Evolutionary conservation across 768 basidiomycete species (phyloP).

Genomic region (Boletus vermiculosoides): DNA sequence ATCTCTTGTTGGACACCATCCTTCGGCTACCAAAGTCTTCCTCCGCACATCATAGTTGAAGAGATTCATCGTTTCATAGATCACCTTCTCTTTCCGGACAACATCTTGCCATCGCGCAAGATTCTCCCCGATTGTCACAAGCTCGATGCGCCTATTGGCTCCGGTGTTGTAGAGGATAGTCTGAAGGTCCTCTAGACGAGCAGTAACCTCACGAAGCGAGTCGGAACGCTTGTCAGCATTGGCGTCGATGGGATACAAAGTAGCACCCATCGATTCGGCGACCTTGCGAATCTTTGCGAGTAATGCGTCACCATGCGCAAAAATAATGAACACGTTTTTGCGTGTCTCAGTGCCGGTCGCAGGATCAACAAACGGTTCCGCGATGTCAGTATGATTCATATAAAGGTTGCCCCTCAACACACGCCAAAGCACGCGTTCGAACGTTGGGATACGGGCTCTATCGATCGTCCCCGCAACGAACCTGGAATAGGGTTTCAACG

Average conservation of each 20-base stretch:
- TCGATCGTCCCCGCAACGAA: slow-evolving; percentile 98
- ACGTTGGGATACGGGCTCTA: slow-evolving; percentile 84
- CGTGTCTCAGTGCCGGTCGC: slow-evolving; percentile 77
- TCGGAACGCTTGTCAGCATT: slow-evolving; percentile 91
- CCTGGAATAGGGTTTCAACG: slow-evolving; percentile 37
- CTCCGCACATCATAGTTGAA: slow-evolving; percentile 93
- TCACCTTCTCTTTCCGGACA: slow-evolving; percentile 91
- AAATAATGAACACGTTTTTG: slow-evolving; percentile 99
- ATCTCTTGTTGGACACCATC: slow-evolving; percentile 95
- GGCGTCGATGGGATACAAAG: slow-evolving; percentile 92
- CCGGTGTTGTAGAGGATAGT: slow-evolving; percentile 89
- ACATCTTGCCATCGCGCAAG: slow-evolving; percentile 92
- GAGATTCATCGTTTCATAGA: slow-evolving; percentile 93
- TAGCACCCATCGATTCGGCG: slow-evolving; percentile 98
- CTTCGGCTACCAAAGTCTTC: slow-evolving; percentile 95
- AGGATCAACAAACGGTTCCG: slow-evolving; percentile 89
- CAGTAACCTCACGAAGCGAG: slow-evolving; percentile 83
- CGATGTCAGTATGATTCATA: slow-evolving; percentile 98
- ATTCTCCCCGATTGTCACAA: slow-evolving; percentile 80
- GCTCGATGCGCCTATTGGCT: slow-evolving; percentile 74
- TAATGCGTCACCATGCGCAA: slow-evolving; percentile 91
- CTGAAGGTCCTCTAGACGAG: slow-evolving; percentile 88
- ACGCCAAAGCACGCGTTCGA: slow-evolving; percentile 98
- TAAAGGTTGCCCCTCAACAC: slow-evolving; percentile 96
- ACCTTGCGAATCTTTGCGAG: slow-evolving; percentile 97